phyloP scores from a whole-genome alignment of 345 rosid species.

The Psidium friedrichsthalianum region DNA sequence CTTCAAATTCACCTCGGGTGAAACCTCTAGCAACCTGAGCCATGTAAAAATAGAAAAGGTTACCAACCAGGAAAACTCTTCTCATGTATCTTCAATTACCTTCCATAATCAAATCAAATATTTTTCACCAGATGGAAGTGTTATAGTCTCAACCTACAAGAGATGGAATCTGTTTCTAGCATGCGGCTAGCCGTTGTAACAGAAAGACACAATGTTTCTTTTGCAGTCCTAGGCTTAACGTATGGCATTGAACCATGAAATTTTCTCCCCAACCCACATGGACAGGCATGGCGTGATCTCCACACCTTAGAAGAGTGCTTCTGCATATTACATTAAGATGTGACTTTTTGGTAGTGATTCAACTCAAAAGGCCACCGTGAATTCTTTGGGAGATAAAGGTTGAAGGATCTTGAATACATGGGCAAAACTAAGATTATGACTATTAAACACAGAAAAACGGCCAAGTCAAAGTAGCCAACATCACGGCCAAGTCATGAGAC shows the following conservation, averaged over 20 bases:
- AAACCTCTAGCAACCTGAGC: slow-evolving; percentile 80
- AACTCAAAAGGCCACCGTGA: not conserved
- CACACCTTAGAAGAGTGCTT: not conserved
- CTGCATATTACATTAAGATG: not conserved
- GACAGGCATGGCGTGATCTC: not conserved
- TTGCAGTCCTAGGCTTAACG: not conserved
- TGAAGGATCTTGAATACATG: not conserved
- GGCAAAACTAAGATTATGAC: not conserved
- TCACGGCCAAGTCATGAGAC: not conserved
- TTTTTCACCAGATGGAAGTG: not conserved
- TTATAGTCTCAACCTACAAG: not conserved
- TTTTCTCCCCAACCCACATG: not conserved
- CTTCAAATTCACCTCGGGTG: slow-evolving; percentile 70
- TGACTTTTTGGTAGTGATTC: not conserved
- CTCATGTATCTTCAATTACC: not conserved
- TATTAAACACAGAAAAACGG: not conserved
- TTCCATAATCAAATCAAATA: not conserved
- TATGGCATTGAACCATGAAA: not conserved
- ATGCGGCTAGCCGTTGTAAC: not conserved
- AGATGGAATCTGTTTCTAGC: not conserved
- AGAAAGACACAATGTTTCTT: not conserved
- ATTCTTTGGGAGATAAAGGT: not conserved
- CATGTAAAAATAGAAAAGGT: not conserved
- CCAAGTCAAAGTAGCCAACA: not conserved
- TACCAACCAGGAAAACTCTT: not conserved